phyloP scores from a whole-genome alignment of 208 protist genomes.

The Wallacemonas rigidus region DNA sequence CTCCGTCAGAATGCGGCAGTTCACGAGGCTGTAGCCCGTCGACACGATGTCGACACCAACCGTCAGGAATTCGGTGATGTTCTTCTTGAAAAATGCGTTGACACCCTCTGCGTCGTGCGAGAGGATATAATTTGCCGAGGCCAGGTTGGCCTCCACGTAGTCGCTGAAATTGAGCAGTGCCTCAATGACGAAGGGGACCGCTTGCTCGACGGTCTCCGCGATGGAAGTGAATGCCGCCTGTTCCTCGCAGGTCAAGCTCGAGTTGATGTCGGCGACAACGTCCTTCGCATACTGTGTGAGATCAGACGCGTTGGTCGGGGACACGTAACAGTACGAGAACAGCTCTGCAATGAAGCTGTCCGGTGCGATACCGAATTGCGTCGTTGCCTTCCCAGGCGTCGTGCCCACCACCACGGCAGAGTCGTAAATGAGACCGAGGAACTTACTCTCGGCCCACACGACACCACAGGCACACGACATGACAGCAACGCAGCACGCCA shows the following conservation, averaged over 20 bases:
- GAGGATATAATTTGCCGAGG: constrained; percentile 24
- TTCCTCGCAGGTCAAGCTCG: constrained; percentile 13
- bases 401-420: constrained; percentile 29
- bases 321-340: constrained; percentile 34
- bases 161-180: constrained; percentile 30
- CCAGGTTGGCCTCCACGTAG: constrained; percentile 32
- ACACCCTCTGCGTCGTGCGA: constrained; percentile 15
- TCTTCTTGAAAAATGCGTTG: constrained; percentile 8
- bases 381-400: constrained; percentile 21
- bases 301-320: constrained; percentile 19
- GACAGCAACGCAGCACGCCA: constrained; percentile 30
- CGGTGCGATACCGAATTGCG: constrained; percentile 17
- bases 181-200: constrained; percentile 9
- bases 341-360: constrained; percentile 30
- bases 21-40: constrained; percentile 27
- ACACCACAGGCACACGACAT: constrained; percentile 30
- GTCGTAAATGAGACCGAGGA: constrained; percentile 22
- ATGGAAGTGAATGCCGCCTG: constrained; percentile 21
- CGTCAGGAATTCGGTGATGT: constrained; percentile 27
- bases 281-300: constrained; percentile 26
- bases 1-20: constrained; percentile 39
- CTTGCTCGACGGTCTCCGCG: not conserved
- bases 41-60: constrained; percentile 18
- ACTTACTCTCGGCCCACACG: constrained; percentile 22
- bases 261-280: constrained; percentile 26